A percentile compares a stretch with the other conserved stretches of the same genome.
phyloP scores from a whole-genome alignment of 768 basidiomycete genomes.

The Candolleomyces efflorescens region DNA sequence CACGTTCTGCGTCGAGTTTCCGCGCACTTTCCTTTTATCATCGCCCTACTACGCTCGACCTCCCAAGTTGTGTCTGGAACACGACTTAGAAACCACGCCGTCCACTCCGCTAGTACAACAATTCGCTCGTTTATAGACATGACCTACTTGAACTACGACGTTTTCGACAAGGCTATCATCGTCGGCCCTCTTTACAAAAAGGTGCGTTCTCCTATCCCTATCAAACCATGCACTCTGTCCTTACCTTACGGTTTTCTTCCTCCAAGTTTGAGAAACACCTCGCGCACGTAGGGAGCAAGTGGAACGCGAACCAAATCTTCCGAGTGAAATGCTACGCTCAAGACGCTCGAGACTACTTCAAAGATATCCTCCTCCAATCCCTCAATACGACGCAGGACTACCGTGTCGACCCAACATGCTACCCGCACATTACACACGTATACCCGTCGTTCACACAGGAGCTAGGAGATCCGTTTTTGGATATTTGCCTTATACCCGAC shows the following conservation, averaged over 20 bases:
- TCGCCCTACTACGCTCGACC: no score
- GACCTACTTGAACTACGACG: conserved; percentile 4
- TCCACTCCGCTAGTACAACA: background rate
- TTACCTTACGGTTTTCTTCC: background rate
- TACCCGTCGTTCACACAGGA: background rate
- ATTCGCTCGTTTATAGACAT: background rate
- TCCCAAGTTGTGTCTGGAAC: background rate
- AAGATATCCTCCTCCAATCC: conserved; percentile 5
- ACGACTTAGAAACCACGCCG: background rate
- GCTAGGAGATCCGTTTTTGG: conserved; percentile 5
- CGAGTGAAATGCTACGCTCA: conserved; percentile 9
- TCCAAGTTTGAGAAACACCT: background rate
- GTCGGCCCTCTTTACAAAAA: background rate
- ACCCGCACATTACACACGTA: background rate
- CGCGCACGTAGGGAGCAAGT: background rate
- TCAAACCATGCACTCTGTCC: background rate
- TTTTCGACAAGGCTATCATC: background rate
- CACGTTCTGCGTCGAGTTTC: no score
- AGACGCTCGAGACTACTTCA: conserved; percentile 5
- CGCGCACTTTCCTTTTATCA: no score
- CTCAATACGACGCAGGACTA: conserved; percentile 1
- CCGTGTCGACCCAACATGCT: background rate
- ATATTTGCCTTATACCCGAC: background rate
- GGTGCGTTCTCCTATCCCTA: background rate
- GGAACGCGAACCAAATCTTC: conserved; percentile 3